phyloP scores from a whole-genome alignment of 116 monocot genomes.

The Posidonia oceanica region DNA sequence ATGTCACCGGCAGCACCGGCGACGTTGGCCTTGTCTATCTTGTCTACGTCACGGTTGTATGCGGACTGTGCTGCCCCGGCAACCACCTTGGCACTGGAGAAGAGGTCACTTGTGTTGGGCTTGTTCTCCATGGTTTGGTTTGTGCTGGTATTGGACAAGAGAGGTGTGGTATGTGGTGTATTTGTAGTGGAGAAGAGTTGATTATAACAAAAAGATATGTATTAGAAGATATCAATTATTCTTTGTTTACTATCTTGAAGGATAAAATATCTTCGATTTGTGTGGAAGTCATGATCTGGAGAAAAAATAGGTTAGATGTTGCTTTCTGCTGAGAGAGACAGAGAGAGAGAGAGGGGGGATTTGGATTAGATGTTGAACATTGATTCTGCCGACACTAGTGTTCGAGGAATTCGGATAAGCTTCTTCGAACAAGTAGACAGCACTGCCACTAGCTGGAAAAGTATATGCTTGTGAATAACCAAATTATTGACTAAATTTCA shows the following conservation, averaged over 20 bases:
- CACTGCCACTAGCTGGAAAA: too few species aligned
- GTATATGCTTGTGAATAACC: too few species aligned
- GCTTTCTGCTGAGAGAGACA: too few species aligned
- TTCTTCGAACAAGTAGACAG: too few species aligned
- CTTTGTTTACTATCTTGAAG: too few species aligned
- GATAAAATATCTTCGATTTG: not conserved
- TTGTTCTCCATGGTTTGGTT: not conserved
- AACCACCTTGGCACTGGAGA: conserved; percentile 37
- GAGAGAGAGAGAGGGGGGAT: too few species aligned
- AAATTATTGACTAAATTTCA: too few species aligned
- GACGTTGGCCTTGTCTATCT: conserved; percentile 37
- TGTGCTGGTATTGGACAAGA: not conserved
- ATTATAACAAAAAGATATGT: not conserved
- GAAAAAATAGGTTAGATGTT: not conserved
- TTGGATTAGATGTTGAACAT: too few species aligned
- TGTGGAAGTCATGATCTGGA: not conserved
- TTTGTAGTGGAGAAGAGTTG: not conserved
- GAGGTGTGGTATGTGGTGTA: not conserved
- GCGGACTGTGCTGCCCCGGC: conserved; percentile 27
- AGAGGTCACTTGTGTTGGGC: conserved; percentile 10
- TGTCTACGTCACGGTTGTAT: conserved; percentile 16
- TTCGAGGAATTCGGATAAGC: too few species aligned
- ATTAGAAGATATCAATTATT: too few species aligned
- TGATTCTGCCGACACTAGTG: too few species aligned
- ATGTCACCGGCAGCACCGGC: conserved; percentile 50